phyloP scores from a whole-genome alignment of 2,329 filamentous ascomycete species.

The Colletotrichum cuscutae region DNA sequence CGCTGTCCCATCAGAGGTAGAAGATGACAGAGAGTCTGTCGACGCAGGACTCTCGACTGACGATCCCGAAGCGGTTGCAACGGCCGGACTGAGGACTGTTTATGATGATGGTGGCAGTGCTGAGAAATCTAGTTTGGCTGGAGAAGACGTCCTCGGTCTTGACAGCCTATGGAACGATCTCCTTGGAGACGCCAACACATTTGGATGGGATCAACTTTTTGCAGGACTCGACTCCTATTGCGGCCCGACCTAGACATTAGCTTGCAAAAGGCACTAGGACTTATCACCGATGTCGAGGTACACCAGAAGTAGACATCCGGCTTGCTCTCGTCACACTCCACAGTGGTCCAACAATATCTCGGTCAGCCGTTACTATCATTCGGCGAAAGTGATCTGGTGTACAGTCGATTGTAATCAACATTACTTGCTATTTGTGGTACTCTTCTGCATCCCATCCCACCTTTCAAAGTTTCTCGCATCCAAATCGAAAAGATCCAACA shows the following conservation, averaged over 20 bases:
- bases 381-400: no score
- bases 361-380: no score
- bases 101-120: background rate
- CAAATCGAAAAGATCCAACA: constrained; percentile 56
- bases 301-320: no score
- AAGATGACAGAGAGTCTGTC: background rate
- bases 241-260: constrained; percentile 9
- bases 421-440: background rate
- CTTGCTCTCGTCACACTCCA: no score
- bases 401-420: background rate
- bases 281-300: no score
- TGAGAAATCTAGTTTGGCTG: background rate
- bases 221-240: constrained; percentile 39
- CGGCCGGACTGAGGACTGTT: background rate
- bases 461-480: constrained; percentile 52
- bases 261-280: background rate
- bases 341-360: no score
- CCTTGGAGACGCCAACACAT: constrained; percentile 27
- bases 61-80: background rate
- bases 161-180: constrained; percentile 37
- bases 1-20: background rate
- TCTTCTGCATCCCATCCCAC: constrained; percentile 44
- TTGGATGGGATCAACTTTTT: constrained; percentile 39
- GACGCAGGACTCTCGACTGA: background rate
- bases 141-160: constrained; percentile 13